phyloP scores from a whole-genome alignment of 441 rosid species.

The Gossypium lobatum region DNA sequence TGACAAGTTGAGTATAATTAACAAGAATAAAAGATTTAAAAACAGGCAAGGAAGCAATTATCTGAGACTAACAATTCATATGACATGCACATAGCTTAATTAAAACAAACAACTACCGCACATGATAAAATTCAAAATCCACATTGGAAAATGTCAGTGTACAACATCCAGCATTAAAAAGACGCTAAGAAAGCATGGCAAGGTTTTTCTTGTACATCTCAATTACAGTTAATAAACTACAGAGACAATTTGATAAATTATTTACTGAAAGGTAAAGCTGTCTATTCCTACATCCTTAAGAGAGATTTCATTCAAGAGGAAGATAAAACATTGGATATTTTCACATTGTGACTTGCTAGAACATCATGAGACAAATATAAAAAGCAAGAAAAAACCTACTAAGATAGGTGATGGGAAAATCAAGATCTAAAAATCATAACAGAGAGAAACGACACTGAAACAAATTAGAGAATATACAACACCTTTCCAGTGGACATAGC shows the following conservation, averaged over 20 bases:
- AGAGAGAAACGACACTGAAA: background rate
- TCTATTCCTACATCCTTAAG: background rate
- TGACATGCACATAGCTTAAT: background rate
- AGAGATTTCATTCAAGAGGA: background rate
- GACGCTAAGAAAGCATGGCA: background rate
- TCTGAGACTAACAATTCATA: background rate
- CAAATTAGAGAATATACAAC: background rate
- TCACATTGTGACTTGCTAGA: background rate
- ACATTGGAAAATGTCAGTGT: background rate
- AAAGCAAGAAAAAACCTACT: background rate
- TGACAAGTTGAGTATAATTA: background rate
- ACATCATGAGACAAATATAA: background rate
- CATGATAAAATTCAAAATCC: background rate
- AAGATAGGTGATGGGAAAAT: background rate
- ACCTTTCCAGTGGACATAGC: conserved; percentile 99
- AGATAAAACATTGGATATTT: background rate
- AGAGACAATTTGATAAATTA: background rate
- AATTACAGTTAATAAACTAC: background rate
- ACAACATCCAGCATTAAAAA: background rate
- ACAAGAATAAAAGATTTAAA: background rate
- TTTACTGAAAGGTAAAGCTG: background rate
- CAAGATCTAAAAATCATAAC: background rate
- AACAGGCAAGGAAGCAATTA: background rate
- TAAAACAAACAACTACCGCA: background rate
- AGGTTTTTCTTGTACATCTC: background rate